Evolutionary conservation across 2,329 filamentous ascomycete genomes (phyloP), one percentile per base, ranked within the genome.

Genomic region (Penicillium decumbens): DNA sequence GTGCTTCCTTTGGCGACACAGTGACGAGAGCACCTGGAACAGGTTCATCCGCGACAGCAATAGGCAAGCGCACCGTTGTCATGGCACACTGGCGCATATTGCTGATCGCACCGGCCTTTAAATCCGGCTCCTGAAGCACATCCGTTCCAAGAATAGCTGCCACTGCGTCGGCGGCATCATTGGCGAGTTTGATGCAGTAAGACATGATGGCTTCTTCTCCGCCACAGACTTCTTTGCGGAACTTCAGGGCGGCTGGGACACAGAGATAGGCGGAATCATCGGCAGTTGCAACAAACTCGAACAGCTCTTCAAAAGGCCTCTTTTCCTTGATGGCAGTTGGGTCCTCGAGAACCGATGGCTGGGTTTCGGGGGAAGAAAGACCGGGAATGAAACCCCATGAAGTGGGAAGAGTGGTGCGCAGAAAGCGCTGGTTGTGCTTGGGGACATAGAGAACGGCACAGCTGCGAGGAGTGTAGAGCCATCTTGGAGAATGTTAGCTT

Each of bases 361-460:
- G 75, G 54, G 82, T 81, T 1, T 52, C 46, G 28, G 54, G 27
- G 5, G 63, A 57, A 2, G 48, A 30, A 1, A 61, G 50, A 2
- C 47, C 42, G 0, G 88, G 77, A 0, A 80, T 64, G 67, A 88
- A 95, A 0, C 89, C 87, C 66, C 91, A 88, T 33, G 85, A 89
- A 0, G 89, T 95, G 0, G 89, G 88, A 27, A 95, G 68, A 0
- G 88, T 85, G 2, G 84, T 84, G 12, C 83, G 80, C 37, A 96
- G 82, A 38, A 95, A 69, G 42, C 76, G 72, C 67, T 96, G 92
- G 67, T 95, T 90, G 20, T 85, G 79, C 15, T 76, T 51, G 0
- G 90, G 87, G 1, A 93, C 87, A 69, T 95, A 87, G 56, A 96
- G 81, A 3, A 93, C 75, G 2, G 89, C 89, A 65, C 87, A 90